These are phyloP conservation scores for Trichoderma citrinoviride DNA, from an alignment of 2,329 filamentous ascomycete genomes.

Conservation along the genomic window DNA sequence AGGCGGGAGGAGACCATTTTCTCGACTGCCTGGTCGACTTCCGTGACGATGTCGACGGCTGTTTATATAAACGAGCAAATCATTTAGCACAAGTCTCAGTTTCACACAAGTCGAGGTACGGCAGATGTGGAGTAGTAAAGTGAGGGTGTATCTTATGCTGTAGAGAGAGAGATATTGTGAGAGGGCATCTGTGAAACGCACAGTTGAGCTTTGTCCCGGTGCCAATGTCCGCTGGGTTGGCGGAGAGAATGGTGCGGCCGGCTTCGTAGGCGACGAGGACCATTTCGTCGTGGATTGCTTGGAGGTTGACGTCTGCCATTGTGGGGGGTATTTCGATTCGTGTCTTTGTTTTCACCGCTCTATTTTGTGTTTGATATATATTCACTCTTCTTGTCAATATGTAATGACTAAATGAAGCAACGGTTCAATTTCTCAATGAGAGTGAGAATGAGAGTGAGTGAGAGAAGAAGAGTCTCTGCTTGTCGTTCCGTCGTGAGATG, in stretches of 20 bases:
- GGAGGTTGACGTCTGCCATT: conserved; percentile 58
- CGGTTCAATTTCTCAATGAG: neutral
- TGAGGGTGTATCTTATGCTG: too few relatives aligned
- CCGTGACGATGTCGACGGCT: conserved; percentile 69
- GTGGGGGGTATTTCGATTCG: neutral
- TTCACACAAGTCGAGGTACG: too few relatives aligned
- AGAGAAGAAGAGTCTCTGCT: neutral
- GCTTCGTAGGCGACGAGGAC: conserved; percentile 60
- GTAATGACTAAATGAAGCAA: neutral
- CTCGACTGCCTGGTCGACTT: conserved; percentile 65
- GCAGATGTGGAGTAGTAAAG: too few relatives aligned
- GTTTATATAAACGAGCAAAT: neutral
- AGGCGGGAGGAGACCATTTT: conserved; percentile 57
- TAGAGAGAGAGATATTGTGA: too few relatives aligned
- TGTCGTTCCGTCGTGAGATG: neutral
- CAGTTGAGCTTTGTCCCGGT: conserved; percentile 65
- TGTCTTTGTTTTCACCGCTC: neutral
- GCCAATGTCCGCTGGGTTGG: conserved; percentile 57
- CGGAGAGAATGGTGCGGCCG: conserved; percentile 61
- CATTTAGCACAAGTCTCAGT: too few relatives aligned
- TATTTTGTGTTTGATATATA: neutral
- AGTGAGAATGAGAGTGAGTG: neutral
- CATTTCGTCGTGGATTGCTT: conserved; percentile 61
- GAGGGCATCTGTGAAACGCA: too few relatives aligned
- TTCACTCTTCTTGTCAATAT: neutral